Evolutionary conservation across 176 grass and related monocot genomes (phyloP).

Genomic region (Pontederia crassipes): DNA sequence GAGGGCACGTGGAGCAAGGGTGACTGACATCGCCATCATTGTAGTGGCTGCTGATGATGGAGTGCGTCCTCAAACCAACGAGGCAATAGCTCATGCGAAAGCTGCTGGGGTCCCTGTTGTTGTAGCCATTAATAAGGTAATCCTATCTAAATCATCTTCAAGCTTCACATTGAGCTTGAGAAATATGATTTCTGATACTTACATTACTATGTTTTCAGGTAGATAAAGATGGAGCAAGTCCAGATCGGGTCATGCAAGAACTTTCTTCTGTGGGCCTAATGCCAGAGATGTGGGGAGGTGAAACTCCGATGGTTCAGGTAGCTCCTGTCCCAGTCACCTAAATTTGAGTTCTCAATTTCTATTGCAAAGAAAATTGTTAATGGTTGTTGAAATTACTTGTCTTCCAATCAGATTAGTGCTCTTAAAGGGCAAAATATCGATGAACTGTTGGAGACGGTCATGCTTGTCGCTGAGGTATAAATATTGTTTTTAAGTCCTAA

Average conservation of each 20-base stretch:
- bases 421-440: conserved; percentile 74
- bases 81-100: conserved; percentile 86
- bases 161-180: no score
- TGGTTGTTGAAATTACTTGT: conserved; percentile 18
- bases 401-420: conserved; percentile 64
- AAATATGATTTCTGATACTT: no score
- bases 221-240: conserved; percentile 68
- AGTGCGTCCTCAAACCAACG: conserved; percentile 72
- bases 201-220: conserved; percentile 20
- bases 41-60: conserved; percentile 90
- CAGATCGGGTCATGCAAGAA: conserved; percentile 78
- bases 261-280: conserved; percentile 69
- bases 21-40: conserved; percentile 81
- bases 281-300: conserved; percentile 86
- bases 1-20: conserved; percentile 71
- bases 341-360: no score
- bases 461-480: conserved; percentile 78
- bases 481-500: conserved; percentile 5
- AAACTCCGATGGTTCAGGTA: conserved; percentile 75
- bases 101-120: conserved; percentile 77
- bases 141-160: no score
- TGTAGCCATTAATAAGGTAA: conserved; percentile 80
- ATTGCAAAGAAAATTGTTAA: no score
- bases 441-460: conserved; percentile 70
- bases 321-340: background rate